Base-by-base conservation (phyloP, 352 stramenopile genomes). In the Pythium utonaiense region DNA sequence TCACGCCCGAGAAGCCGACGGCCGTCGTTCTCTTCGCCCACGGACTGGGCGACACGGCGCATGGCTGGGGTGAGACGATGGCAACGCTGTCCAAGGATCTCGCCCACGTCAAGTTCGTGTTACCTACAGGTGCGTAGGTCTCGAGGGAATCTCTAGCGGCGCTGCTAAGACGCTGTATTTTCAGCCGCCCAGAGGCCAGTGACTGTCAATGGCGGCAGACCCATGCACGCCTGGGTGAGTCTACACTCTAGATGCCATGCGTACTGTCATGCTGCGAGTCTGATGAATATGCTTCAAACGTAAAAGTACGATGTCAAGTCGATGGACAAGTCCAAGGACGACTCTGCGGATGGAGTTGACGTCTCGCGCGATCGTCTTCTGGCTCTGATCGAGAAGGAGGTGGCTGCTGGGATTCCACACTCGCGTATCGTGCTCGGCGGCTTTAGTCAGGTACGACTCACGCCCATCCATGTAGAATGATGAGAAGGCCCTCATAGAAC, bases 131-230 rank as follows among this genome's bases (percentile, higher is more conserved):
- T 88, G 63, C 45, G 40, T 40, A 10, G 28, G n/a, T n/a, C n/a
- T n/a, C n/a, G n/a, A n/a, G n/a, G n/a, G n/a, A n/a, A n/a, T n/a
- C n/a, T n/a, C n/a, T n/a, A n/a, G n/a, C n/a, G n/a, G n/a, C n/a
- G n/a, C n/a, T n/a, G n/a, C n/a, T 44, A 19, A 44, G 5, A n/a
- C 3, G 12, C 14, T 33, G 17, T 40, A 33, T 21, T 47, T 19
- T 19, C 21, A 57, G 41, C 54, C 13, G 30, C 41, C 1, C 40
- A 66, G 21, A 86, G 91, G 77, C 93, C 94, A 2, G 95, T 99
- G 40, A 96, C 94, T 16, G 82, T 98, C 64, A 98, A 98, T 65
- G 95, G 93, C 75, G 94, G 95, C 42, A 96, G 97, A 80, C 63
- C 72, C 3, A 98, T 98, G 91, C 88, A 91, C 3, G 83, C 85